Base-by-base conservation (phyloP, 208 protist genomes). In the Wallacemonas sp. region DNA sequence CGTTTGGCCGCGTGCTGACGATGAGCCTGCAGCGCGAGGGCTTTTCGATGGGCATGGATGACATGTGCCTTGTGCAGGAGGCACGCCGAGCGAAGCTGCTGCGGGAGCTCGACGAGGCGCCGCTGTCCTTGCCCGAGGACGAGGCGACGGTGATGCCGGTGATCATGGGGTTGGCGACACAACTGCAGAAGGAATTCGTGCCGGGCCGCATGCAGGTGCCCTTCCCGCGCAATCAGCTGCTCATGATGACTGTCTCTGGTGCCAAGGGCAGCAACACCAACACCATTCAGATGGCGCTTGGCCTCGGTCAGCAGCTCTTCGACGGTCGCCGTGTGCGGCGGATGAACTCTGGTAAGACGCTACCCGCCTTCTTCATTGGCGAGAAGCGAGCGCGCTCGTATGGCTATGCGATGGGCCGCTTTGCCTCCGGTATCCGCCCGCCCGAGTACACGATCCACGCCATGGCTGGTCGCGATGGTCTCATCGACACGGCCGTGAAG, bases 401-500 rank as follows among this genome's bases (percentile, higher is more conserved):
- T 74, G 95, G 94, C 29, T 98, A 91, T 66, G 93, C 93, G 5
- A 87, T 92, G 44, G 93, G 92, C 24, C 75, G 98, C 50, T 99
- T 99, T 75, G 87, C 99, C n/a, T 99, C 98, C 9, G 99, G 99
- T 55, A 96, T 99, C n/a, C 88, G 93, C 3, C 98, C 99, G 27
- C 92, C 98, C 45, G 95, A 99, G 78, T 99, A 99, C 81, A 99
- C 97, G 41, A 99, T 99, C 81, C 99, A 99, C 85, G 98, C 97
- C 78, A 99, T 99, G 98, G 99, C 99, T 24, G 99, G 99, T 57
- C 89, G 99, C 54, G 99, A 99, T 78, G 99, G 98, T 62, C 85
- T 99, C 3, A 98, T 99, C 68, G 99, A 99, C 86, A 99, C 99
- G 19, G 99, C 99, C 26, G 97, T 99, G 21, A 99, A 99, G 79